Evolutionary conservation across 345 rosid species (phyloP).

Genomic region (Anacardium occidentale): DNA sequence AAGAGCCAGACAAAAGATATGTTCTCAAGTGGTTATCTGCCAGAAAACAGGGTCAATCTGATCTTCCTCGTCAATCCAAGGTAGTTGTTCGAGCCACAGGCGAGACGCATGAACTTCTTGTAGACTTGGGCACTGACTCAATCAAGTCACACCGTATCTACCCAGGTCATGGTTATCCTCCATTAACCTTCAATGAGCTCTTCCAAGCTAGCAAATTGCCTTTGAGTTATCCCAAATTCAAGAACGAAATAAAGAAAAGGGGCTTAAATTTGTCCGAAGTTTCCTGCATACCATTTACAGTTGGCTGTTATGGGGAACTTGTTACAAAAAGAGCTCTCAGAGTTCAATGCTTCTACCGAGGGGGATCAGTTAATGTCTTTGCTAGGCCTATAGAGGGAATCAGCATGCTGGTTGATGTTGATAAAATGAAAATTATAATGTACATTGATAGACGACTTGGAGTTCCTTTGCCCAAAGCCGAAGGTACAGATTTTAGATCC

Average conservation of each 20-base stretch:
- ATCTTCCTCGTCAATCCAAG: conserved; percentile 47
- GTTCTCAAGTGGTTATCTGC: conserved; percentile 54
- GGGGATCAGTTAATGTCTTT: conserved; percentile 59
- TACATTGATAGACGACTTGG: conserved; percentile 49
- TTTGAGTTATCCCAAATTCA: conserved; percentile 41
- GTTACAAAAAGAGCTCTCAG: conserved; percentile 45
- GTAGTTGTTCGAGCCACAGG: conserved; percentile 53
- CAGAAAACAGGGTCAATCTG: conserved; percentile 3
- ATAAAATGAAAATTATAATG: conserved; percentile 47
- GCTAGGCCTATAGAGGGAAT: conserved; percentile 74
- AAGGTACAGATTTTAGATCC: conserved; percentile 65
- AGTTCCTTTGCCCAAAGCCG: conserved; percentile 62
- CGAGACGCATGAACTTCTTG: conserved; percentile 48
- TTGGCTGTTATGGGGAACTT: conserved; percentile 74
- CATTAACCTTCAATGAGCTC: conserved; percentile 53
- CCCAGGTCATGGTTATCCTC: conserved; percentile 59
- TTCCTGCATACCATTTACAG: conserved; percentile 62
- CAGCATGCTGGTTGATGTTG: conserved; percentile 51
- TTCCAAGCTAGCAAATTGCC: conserved; percentile 51
- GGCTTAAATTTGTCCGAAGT: conserved; percentile 59
- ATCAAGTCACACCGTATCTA: conserved; percentile 39
- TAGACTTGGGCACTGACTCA: conserved; percentile 40
- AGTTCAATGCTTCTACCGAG: conserved; percentile 52
- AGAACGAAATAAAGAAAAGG: conserved; percentile 38
- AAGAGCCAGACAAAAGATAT: conserved; percentile 65